Conservation (phyloP, 1,284 basidiomycete genomes). For the Naganishia sp. region DNA sequence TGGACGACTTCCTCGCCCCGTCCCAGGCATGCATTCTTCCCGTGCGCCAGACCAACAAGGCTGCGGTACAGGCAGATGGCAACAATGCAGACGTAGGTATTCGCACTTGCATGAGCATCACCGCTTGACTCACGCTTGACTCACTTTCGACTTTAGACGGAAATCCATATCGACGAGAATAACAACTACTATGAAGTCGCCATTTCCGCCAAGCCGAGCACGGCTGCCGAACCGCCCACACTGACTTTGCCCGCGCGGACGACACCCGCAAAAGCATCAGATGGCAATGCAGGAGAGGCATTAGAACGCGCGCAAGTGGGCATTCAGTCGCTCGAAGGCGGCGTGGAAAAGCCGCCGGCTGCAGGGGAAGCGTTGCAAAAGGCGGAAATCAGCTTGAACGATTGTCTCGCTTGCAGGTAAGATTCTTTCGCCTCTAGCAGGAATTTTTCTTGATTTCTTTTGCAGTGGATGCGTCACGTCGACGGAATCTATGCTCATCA, state of each 20-base stretch:
- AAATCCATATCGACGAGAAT: constrained; percentile 76
- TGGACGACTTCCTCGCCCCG: constrained; percentile 97
- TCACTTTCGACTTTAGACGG: constrained; percentile 59
- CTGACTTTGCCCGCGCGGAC: constrained; percentile 34
- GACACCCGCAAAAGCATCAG: constrained; percentile 41
- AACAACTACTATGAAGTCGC: constrained; percentile 55
- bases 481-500: constrained; percentile 94
- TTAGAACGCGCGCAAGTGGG: constrained; percentile 55
- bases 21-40: constrained; percentile 98
- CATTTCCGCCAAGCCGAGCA: constrained; percentile 27
- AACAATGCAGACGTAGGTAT: constrained; percentile 35
- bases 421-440: constrained; percentile 4
- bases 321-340: constrained; percentile 63
- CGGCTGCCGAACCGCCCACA: constrained; percentile 16
- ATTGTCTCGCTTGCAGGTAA: constrained; percentile 66
- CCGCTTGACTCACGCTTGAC: not conserved
- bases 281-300: constrained; percentile 11
- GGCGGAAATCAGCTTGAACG: constrained; percentile 92
- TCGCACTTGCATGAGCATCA: too few species aligned
- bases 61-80: constrained; percentile 35
- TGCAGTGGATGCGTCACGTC: constrained; percentile 94
- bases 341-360: constrained; percentile 11
- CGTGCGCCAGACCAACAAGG: constrained; percentile 64
- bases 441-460: constrained; percentile 20
- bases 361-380: constrained; percentile 70